A percentile compares a stretch with the other conserved stretches of the same genome.
Evolutionary conservation across 225 moss, liverwort and hornwort genomes (phyloP).

Genomic region (Pseudoscleropodium purum): DNA sequence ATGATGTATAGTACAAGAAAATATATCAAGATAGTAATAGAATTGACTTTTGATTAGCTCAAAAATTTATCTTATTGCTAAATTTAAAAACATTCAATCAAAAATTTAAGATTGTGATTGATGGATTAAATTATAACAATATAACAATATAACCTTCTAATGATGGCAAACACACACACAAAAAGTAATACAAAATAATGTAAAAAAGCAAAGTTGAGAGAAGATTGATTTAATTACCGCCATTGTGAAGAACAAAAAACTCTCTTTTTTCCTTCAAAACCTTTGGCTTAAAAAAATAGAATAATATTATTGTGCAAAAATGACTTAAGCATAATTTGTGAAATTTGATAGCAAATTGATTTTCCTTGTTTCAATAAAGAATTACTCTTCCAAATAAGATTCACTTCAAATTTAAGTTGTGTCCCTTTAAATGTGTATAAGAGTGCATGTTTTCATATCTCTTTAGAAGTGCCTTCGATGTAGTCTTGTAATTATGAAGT

Average conservation of each 20-base stretch:
- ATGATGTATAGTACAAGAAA: neutral
- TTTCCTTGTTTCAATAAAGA: fast-evolving
- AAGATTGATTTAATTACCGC: neutral
- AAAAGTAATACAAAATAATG: neutral
- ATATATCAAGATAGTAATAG: neutral
- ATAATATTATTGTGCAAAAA: too few species aligned
- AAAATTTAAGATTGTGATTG: neutral
- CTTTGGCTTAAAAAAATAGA: neutral
- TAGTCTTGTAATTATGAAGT: neutral
- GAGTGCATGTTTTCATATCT: neutral
- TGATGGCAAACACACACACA: neutral
- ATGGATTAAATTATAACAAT: neutral
- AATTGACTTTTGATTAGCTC: neutral
- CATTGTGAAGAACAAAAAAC: neutral
- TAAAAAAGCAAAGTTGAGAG: neutral
- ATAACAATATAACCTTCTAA: neutral
- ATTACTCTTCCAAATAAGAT: neutral
- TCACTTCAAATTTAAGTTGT: neutral
- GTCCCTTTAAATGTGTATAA: neutral
- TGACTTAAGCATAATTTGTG: too few species aligned
- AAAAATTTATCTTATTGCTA: neutral
- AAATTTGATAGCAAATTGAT: neutral
- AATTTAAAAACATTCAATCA: neutral
- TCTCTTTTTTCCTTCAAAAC: neutral
- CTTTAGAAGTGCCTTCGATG: neutral